Evolutionary conservation across 306 rosid species (phyloP), one percentile per base, ranked within the genome.

Genomic region (Hylodesmum podocarpum): DNA sequence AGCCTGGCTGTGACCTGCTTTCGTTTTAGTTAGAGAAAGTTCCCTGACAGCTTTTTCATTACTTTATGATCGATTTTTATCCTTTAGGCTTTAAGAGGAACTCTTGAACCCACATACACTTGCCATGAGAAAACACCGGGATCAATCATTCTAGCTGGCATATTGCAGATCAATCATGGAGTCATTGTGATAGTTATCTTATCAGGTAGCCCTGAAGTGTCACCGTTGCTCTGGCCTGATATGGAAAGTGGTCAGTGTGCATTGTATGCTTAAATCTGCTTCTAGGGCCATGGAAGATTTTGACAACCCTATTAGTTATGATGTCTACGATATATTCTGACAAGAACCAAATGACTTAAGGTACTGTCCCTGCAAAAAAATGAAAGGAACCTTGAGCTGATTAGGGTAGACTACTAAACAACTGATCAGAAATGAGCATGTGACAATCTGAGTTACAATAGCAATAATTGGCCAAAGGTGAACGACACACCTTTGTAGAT

Each of bases 91-190:
- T 72, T 57, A 49, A 53, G 79, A 85, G 73, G 73, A 82, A 75
- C 53, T 64, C 72, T 55, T 74, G 77, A 68, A 70, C 43, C 44
- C 24, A 70, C 84, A 78, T 68, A 82, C 80, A 77, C 67, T 57
- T 66, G 53, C 63, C 50, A 28, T 31, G 58, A 15, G 66, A 41
- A 47, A 58, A 61, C 65, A 33, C 33, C 50, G 47, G 50, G 69
- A 57, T 85, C 76, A 71, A 78, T 78, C 69, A 63, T 59, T 69
- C 72, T 64, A 34, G 83, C 61, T 82, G 73, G 69, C 85, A 82
- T 51, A 29, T 51, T 58, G 64, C 78, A 22, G 80, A 59, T 50
- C 77, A 73, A 59, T 79, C 76, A 80, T 74, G 46, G 47, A 16
- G 21, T 67, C 71, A 47, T 33, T 73, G 65, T n/a, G 37, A 73